Percentiles rank a stretch among this genome's conserved stretches.
Conservation (phyloP, 2,329 filamentous ascomycete species). For the Aphanoascus verrucosus region DNA sequence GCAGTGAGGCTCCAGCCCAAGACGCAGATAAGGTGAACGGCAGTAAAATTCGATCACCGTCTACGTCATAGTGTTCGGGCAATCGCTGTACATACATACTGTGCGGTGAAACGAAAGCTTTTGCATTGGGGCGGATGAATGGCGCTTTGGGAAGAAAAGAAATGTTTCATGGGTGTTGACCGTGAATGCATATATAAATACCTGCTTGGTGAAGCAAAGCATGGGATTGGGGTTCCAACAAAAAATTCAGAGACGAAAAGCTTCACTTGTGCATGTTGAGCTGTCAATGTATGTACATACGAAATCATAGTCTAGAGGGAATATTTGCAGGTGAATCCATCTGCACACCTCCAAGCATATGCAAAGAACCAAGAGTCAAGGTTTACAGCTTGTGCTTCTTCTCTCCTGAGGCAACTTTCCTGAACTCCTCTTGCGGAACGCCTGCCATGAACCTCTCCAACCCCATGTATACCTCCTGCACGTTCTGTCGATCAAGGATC, state of each 20-base stretch:
- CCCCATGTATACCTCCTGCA: constrained; percentile 75
- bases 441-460: constrained; percentile 69
- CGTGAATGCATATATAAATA: too few relatives aligned
- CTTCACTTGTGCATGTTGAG: background rate
- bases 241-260: background rate
- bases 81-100: background rate
- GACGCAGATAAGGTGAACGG: background rate
- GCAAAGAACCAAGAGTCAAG: background rate
- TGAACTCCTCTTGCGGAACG: constrained; percentile 79
- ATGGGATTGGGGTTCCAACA: too few relatives aligned
- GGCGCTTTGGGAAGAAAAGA: background rate
- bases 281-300: background rate
- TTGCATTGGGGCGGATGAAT: background rate
- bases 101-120: background rate
- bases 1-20: background rate
- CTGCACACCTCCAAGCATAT: background rate
- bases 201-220: too few relatives aligned
- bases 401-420: constrained; percentile 70
- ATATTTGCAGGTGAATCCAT: background rate
- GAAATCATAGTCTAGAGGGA: background rate
- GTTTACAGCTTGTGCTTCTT: constrained; percentile 84
- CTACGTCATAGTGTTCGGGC: background rate
- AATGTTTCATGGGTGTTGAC: background rate
- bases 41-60: background rate
- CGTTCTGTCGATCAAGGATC: constrained; percentile 62